phyloP scores from a whole-genome alignment of 2,329 filamentous ascomycete genomes.

The Cladosporium sp. region DNA sequence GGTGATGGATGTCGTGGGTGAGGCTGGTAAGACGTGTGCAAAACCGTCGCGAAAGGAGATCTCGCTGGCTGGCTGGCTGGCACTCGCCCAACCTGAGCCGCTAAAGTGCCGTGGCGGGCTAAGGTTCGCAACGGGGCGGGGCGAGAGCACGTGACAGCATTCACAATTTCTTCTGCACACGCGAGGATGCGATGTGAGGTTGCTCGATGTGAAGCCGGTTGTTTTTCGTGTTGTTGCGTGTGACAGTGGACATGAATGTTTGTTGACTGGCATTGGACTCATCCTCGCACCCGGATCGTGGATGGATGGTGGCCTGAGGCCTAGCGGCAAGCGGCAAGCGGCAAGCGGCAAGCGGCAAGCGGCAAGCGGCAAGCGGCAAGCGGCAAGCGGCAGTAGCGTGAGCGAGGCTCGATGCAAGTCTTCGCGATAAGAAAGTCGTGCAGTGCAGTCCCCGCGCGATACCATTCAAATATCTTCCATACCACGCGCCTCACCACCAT shows the following conservation, averaged over 20 bases:
- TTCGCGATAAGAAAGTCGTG: too few species aligned
- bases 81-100: background rate
- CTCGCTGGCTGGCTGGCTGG: background rate
- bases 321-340: background rate
- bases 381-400: background rate
- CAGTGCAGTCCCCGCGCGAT: too few species aligned
- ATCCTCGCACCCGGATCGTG: too few species aligned
- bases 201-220: background rate
- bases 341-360: too few species aligned
- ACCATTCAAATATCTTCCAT: background rate
- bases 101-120: background rate
- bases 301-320: too few species aligned
- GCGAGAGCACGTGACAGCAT: background rate
- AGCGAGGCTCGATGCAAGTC: background rate
- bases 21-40: slow-evolving; percentile 1
- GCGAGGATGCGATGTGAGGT: background rate
- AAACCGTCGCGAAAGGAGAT: slow-evolving; percentile 11
- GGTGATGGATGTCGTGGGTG: background rate
- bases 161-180: background rate
- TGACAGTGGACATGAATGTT: background rate
- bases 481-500: background rate
- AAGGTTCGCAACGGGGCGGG: background rate
- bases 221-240: background rate
- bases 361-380: too few species aligned
- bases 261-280: background rate